A percentile compares a stretch with the other conserved stretches of the same genome.
These are phyloP conservation scores for Kodamaea sagamina DNA, from an alignment of 805 yeast genomes.

Conservation along the genomic window DNA sequence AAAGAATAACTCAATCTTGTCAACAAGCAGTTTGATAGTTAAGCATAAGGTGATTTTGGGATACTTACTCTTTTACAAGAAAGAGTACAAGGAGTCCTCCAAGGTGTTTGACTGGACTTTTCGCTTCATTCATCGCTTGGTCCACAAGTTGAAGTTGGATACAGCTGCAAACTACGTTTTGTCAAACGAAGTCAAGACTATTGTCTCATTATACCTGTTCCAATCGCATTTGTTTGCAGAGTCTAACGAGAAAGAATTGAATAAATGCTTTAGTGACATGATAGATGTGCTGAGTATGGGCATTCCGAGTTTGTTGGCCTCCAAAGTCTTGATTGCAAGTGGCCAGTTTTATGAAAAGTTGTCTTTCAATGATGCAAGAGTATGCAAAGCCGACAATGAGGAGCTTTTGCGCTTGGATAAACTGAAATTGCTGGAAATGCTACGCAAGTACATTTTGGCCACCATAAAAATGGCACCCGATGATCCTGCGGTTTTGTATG, in stretches of 20 bases:
- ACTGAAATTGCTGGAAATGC: conserved; percentile 32
- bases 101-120: conserved; percentile 22
- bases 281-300: conserved; percentile 1
- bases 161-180: background rate
- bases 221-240: conserved; percentile 3
- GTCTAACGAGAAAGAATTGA: background rate
- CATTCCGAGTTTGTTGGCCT: background rate
- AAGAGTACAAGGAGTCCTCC: conserved; percentile 20
- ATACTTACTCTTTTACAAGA: conserved; percentile 16
- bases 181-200: conserved; percentile 1
- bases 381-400: background rate
- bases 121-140: conserved; percentile 15
- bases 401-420: conserved; percentile 9
- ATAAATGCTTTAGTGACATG: conserved; percentile 4
- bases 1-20: background rate
- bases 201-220: conserved; percentile 7
- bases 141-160: conserved; percentile 1
- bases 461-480: conserved; percentile 32
- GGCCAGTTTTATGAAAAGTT: conserved; percentile 26
- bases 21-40: conserved; percentile 13
- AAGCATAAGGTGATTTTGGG: conserved; percentile 23
- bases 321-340: conserved; percentile 7
- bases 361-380: conserved; percentile 15
- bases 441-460: conserved; percentile 41
- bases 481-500: conserved; percentile 34